Base-by-base conservation (phyloP, 148 eudicot species). In the Vaccinium vitisidaea region DNA sequence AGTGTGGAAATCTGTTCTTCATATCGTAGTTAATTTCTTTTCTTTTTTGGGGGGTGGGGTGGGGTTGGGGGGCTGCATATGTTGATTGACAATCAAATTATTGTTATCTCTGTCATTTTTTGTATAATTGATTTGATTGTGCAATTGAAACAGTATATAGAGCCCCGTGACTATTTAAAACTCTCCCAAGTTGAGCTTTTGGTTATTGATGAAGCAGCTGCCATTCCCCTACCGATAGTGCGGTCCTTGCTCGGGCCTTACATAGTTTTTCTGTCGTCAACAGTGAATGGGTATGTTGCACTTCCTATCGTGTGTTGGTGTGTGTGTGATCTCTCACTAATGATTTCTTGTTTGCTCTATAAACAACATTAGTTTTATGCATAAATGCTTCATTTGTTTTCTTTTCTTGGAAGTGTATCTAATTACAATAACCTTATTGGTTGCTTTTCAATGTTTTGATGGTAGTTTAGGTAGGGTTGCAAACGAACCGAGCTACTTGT, bases 201-300 rank as follows among this genome's bases (percentile, higher is more conserved):
- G 87, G 98, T 96, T 80, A 74, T 96, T 92, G 99, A 96, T 89
- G 99, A 96, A 89, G 99, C 99, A 76, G 99, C 98, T 46, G 99
- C 99, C 55, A 91, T 96, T 83, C 98, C 98, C 18, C 89, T 96
- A 83, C 97, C 97, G 50, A 78, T 92, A 69, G 97, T 96, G 70
- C 92, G 89, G 88, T 91, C 97, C 56, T 91, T 96, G 86, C 89
- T 96, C 49, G 98, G 99, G 81, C 98, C 99, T 59, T 96, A 94
- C 83, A 87, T 92, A 32, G 95, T 96, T 81, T 96, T 96, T 86
- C 91, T 96, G 53, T 96, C 99, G 6, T 96, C 99, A 52, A 96
- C 99, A 2, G 97, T 96, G 19, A 94, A 94, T 83, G 98, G 99
- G 97, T 96, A 96, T 49, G 84, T 11, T 21, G 48, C 27, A 18